Base-by-base conservation (phyloP, 1,284 basidiomycete genomes). In the Sphagnurus paluster region DNA sequence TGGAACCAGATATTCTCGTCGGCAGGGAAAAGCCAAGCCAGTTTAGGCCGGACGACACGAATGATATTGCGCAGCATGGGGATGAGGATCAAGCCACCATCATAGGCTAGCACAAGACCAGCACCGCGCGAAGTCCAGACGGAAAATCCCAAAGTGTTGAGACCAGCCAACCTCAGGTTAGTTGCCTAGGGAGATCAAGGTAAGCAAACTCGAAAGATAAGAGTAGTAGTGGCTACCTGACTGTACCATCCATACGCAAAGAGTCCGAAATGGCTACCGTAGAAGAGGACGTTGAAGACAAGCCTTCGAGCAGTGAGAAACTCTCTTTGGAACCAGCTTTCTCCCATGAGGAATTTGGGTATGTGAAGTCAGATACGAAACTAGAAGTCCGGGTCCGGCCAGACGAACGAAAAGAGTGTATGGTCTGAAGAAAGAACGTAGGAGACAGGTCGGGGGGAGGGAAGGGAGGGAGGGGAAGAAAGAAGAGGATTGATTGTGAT, bases 1-100 rank as follows among this genome's bases (percentile, higher is more conserved):
- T 95, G 92, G 74, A 93, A 91, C 91, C 90, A 92, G 59, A 93
- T 86, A 58, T 90, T 91, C 71, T 93, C 91, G 65, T 94, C 91
- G 49, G 87, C 85, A 19, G 91, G 90, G 72, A 93, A 84, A 40
- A 89, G 69, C 80, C 86, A 87, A 7, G 80, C 69, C 39, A 93
- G 60, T 55, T 75, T 83, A 24, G 91, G 92, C 28, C 92, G 83
- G 53, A 93, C 67, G 54, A 90, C 68, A 48, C 86, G 84, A 62
- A 94, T 82, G 57, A 90, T 67, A 61, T 93, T 93, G 58, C 91
- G 85, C 50, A 93, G 64, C 82, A 93, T 87, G 29, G 92, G 92
- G 35, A 95, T 60, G 44, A 93, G 78, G 55, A 94, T 90, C 53
- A 93, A 69, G 40, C 81, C 84, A 5, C 90, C 90, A 65, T 92